These are phyloP conservation scores for Delonix regia DNA, from an alignment of 306 rosid species.

Conservation along the genomic window DNA sequence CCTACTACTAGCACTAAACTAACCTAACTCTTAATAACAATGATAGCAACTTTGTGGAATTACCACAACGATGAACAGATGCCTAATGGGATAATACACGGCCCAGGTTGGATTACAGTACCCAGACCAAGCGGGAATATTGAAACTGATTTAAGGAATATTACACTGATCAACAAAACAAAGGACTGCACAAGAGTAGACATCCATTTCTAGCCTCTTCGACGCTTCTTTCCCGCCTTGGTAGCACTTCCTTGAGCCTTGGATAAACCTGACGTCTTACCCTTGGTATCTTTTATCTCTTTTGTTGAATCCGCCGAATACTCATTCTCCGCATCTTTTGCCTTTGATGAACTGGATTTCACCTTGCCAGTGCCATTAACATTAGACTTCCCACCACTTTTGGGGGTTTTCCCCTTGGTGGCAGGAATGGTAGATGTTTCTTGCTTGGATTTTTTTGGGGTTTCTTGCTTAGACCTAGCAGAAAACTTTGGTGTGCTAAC, in stretches of 20 bases:
- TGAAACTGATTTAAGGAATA: conserved; percentile 20
- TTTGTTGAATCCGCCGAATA: conserved; percentile 42
- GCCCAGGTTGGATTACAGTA: conserved; percentile 34
- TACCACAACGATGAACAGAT: background rate
- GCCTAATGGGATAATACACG: conserved; percentile 29
- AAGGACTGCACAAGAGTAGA: conserved; percentile 17
- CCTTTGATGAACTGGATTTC: conserved; percentile 54
- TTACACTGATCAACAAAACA: background rate
- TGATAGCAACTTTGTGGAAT: conserved; percentile 35
- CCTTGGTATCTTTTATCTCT: conserved; percentile 49
- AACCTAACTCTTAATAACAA: conserved; percentile 47
- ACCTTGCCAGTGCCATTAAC: conserved; percentile 51
- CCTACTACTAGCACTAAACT: conserved; percentile 46
- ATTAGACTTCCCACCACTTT: conserved; percentile 58
- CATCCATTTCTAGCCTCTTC: conserved; percentile 52
- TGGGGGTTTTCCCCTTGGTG: conserved; percentile 60
- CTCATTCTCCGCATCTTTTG: conserved; percentile 54
- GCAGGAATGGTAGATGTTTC: conserved; percentile 50
- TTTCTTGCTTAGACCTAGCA: conserved; percentile 65
- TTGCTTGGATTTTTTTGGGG: conserved; percentile 57
- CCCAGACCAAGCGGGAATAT: conserved; percentile 24
- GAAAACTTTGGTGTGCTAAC: conserved; percentile 44
- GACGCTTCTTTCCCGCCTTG: conserved; percentile 81
- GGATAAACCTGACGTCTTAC: conserved; percentile 53
- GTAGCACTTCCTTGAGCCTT: conserved; percentile 52